phyloP scores from a whole-genome alignment of 306 rosid genomes.

The Casuarina equisetifolia region DNA sequence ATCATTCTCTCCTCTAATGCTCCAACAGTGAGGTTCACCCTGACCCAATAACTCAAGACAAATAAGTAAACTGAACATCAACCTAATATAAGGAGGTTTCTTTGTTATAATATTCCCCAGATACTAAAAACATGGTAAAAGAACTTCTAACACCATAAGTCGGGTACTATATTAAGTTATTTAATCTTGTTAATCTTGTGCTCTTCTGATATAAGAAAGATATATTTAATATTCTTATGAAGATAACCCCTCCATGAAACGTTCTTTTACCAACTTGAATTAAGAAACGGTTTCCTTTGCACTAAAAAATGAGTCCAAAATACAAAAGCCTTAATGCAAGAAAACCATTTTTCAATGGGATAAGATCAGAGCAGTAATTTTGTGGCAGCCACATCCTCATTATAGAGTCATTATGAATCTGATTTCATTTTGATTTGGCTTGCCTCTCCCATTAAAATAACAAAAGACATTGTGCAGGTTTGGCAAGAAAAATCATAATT shows the following conservation, averaged over 20 bases:
- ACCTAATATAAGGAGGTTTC: slow-evolving; percentile 18
- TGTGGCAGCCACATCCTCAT: slow-evolving; percentile 1
- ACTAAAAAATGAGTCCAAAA: neutral
- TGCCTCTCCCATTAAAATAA: neutral
- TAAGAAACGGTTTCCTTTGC: neutral
- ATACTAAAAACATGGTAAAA: neutral
- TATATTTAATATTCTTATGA: neutral
- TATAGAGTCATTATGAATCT: neutral
- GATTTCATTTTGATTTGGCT: neutral
- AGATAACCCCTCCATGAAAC: neutral
- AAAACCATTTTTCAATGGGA: neutral
- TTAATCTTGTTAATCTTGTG: neutral
- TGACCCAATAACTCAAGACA: slow-evolving; percentile 27
- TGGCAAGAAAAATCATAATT: neutral
- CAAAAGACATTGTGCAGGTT: neutral
- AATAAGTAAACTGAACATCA: slow-evolving; percentile 9
- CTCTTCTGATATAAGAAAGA: neutral
- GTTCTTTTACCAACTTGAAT: neutral
- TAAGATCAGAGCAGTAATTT: slow-evolving; percentile 9
- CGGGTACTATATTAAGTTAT: neutral
- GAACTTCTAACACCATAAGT: neutral
- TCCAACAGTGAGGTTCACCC: slow-evolving; percentile 69
- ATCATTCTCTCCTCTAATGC: slow-evolving; percentile 68
- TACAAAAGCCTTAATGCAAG: neutral
- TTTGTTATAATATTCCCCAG: neutral